A percentile compares a stretch with the other conserved stretches of the same genome.
Conservation (phyloP, 1,284 basidiomycete genomes). For the Leccinum fuscescens region DNA sequence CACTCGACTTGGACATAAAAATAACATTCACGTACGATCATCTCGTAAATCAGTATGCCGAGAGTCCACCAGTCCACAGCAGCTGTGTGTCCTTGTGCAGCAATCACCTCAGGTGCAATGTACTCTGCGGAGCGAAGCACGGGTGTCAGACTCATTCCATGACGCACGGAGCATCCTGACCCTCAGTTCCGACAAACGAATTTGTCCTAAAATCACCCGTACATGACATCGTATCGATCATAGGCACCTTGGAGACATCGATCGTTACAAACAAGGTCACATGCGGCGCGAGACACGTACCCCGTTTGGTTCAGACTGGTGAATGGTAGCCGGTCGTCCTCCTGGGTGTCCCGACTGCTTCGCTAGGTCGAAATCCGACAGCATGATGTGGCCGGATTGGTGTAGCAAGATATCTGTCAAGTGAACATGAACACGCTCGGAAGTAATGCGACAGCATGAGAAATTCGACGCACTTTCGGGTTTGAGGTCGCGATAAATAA, state of each 20-base stretch:
- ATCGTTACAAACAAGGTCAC: conserved; percentile 16
- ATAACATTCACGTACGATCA: conserved; percentile 81
- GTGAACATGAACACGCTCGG: conserved; percentile 13
- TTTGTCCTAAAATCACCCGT: conserved; percentile 98
- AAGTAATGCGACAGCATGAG: neutral
- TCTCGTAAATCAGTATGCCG: conserved; percentile 98
- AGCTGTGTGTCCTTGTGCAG: conserved; percentile 94
- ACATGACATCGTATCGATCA: conserved; percentile 96
- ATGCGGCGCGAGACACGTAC: conserved; percentile 42
- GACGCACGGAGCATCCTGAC: conserved; percentile 44
- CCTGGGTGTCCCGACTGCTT: conserved; percentile 90
- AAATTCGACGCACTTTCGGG: conserved; percentile 83
- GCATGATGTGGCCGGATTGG: conserved; percentile 98
- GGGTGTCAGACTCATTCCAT: conserved; percentile 23
- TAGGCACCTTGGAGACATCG: conserved; percentile 57
- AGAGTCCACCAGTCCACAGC: conserved; percentile 99
- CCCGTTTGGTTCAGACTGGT: conserved; percentile 86
- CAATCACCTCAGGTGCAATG: conserved; percentile 98
- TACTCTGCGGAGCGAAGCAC: conserved; percentile 66
- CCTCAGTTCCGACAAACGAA: conserved; percentile 98
- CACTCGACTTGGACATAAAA: conserved; percentile 18
- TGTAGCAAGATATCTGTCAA: conserved; percentile 92
- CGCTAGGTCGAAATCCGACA: conserved; percentile 98
- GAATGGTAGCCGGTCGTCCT: conserved; percentile 87
- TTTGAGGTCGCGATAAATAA: conserved; percentile 99